Evolutionary conservation across 305 asterid species (phyloP).

Genomic region (Fraxinus sp.): DNA sequence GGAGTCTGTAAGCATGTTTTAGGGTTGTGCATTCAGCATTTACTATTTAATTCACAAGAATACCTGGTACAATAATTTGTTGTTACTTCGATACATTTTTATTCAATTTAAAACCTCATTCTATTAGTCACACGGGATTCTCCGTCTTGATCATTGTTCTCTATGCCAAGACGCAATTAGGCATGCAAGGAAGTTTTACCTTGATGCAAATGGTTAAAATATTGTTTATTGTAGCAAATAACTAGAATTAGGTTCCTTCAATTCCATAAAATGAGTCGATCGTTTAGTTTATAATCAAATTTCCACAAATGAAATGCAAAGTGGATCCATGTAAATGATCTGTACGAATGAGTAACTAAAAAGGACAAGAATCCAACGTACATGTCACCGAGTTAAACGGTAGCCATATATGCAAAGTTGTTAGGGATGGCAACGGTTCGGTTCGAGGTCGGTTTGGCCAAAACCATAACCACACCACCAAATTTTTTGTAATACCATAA

Average conservation of each 20-base stretch:
- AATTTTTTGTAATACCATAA: too few species aligned
- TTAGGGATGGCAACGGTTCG: too few species aligned
- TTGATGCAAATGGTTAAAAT: not conserved
- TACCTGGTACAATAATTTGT: slow-evolving; percentile 9
- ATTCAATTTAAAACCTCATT: not conserved
- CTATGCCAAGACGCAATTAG: not conserved
- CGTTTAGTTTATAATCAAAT: not conserved
- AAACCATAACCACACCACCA: too few species aligned
- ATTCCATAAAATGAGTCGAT: not conserved
- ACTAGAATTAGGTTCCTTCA: not conserved
- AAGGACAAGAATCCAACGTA: not conserved
- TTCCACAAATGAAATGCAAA: not conserved
- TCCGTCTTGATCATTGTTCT: not conserved
- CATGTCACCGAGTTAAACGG: not conserved
- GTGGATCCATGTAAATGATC: not conserved
- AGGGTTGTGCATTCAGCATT: slow-evolving; percentile 19
- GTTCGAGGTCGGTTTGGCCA: too few species aligned
- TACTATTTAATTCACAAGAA: slow-evolving; percentile 19
- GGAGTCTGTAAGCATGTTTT: slow-evolving; percentile 6
- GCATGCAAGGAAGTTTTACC: not conserved
- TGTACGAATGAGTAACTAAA: not conserved
- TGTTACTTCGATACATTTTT: slow-evolving; percentile 10
- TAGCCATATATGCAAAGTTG: not conserved
- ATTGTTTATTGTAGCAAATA: not conserved
- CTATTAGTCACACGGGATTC: not conserved